Evolutionary conservation across 208 protist species (phyloP).

Genomic region (Acanthamoeba sp.): DNA sequence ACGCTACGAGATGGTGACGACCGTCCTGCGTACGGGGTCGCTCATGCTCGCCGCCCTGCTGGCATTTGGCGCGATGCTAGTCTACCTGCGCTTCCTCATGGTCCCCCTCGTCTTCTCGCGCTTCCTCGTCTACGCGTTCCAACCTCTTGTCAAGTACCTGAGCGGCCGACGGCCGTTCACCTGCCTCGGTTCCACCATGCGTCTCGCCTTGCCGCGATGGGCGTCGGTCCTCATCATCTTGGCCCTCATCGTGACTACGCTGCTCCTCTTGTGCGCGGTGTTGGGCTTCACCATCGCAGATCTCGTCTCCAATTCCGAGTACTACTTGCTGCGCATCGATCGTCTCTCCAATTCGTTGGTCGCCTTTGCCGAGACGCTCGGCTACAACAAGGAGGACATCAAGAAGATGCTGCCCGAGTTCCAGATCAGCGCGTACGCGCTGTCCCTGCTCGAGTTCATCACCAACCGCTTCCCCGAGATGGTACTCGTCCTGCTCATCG

Average conservation of each 20-base stretch:
- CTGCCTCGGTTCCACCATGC: background rate
- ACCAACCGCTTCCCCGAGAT: conserved; percentile 25
- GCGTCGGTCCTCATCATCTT: conserved; percentile 13
- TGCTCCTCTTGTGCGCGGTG: conserved; percentile 16
- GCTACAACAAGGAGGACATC: conserved; percentile 20
- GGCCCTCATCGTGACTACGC: background rate
- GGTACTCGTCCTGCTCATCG: conserved; percentile 16
- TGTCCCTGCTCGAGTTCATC: conserved; percentile 5
- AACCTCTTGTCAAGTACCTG: conserved; percentile 45
- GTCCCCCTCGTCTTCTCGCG: conserved; percentile 64
- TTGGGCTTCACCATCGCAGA: conserved; percentile 5
- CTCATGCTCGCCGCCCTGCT: conserved; percentile 17
- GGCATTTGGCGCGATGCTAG: conserved; percentile 34
- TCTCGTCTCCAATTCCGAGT: background rate
- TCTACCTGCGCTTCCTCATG: conserved; percentile 52
- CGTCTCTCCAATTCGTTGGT: background rate
- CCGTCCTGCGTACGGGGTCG: background rate
- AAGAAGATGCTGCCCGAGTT: conserved; percentile 33
- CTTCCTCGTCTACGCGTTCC: conserved; percentile 38
- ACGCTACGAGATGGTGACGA: background rate
- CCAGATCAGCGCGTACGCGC: background rate
- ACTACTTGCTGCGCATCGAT: background rate
- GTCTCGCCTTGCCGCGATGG: background rate
- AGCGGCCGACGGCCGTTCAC: conserved; percentile 13
- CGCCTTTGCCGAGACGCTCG: background rate